Base-by-base conservation (phyloP, 331 rosid genomes). In the Telfairia occidentalis region DNA sequence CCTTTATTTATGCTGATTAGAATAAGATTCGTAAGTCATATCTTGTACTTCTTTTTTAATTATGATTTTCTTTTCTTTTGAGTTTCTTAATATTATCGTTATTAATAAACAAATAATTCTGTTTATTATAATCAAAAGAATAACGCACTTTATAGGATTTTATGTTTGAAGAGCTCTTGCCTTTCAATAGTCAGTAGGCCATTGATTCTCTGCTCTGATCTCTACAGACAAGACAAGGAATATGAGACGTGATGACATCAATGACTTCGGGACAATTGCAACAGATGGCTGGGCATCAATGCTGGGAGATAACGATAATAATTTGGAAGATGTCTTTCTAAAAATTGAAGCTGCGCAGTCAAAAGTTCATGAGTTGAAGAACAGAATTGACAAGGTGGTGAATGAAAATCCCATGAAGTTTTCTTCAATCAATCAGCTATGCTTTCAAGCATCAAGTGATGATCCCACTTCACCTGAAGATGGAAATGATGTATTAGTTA, bases 271-370 rank as follows among this genome's bases (percentile, higher is more conserved):
- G 87, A 74, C 80, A 61, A 80, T 63, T 70, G 85, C 80, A 61
- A 77, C 74, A 76, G 86, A 84, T 59, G 69, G 76, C 55, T 83
- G 78, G 82, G 64, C 85, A 57, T 85, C 76, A 52, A 79, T 81
- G 59, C 54, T 74, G 42, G 76, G 74, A 66, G 81, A 80, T 57
- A 79, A 59, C 9, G 90, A 91, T 79, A 82, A 72, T 71, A 74
- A 81, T 28, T 71, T 86, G 77, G 83, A 78, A 54, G 79, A 75
- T 9, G 67, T 82, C 71, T 78, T 91, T 71, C 55, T 60, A 75
- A 80, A 83, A 80, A 80, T 88, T 77, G 97, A 83, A 81, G 83
- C 73, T 50, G 77, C 78, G 52, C 85, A 82, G 38, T 84, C 85
- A 18, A 81, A 71, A 71, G 84, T 89, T 70, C 80, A 57, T 9